Conservation (phyloP, 306 rosid species). For the Castanospermum australe region DNA sequence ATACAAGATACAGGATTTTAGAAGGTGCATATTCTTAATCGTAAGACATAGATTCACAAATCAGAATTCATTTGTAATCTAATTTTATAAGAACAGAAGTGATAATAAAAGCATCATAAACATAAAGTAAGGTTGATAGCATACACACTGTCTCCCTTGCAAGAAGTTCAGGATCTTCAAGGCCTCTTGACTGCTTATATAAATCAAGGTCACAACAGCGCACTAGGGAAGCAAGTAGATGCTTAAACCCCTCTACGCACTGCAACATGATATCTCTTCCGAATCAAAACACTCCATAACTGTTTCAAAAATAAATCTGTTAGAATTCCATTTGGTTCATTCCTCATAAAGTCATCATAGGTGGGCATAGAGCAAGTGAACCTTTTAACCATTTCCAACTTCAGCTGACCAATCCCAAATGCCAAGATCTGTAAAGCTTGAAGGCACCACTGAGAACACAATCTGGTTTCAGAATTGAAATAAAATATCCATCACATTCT, state of each 20-base stretch:
- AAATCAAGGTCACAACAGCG: conserved; percentile 63
- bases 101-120: background rate
- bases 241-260: conserved; percentile 57
- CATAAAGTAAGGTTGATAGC: conserved; percentile 24
- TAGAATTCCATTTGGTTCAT: background rate
- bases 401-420: conserved; percentile 24
- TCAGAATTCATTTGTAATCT: background rate
- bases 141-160: conserved; percentile 86
- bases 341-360: background rate
- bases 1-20: background rate
- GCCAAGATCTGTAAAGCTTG: background rate
- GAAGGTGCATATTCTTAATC: background rate
- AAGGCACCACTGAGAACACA: conserved; percentile 19
- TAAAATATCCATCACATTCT: background rate
- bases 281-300: conserved; percentile 61
- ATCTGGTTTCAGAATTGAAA: conserved; percentile 10
- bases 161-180: conserved; percentile 66
- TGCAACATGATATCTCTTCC: conserved; percentile 56
- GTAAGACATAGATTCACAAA: background rate
- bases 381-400: conserved; percentile 66
- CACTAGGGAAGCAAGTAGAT: conserved; percentile 49
- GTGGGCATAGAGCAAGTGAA: conserved; percentile 7
- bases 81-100: background rate
- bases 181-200: conserved; percentile 57
- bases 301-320: conserved; percentile 25